These are phyloP conservation scores for Akebia trifoliata DNA, from an alignment of 164 flowering plant genomes.

Conservation along the genomic window DNA sequence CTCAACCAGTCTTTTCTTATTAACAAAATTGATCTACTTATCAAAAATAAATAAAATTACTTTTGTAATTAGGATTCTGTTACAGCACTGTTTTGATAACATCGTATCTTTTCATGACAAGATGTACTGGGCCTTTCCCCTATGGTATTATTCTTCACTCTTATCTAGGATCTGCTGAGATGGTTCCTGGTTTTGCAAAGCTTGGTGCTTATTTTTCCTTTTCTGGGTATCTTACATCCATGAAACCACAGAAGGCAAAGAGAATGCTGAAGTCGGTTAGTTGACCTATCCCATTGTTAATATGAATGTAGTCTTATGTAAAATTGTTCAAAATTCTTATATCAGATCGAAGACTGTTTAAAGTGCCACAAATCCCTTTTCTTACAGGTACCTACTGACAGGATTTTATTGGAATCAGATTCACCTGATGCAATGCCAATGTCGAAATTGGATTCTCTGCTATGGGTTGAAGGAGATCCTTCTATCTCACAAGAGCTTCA, in stretches of 20 bases:
- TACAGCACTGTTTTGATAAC: slow-evolving; percentile 1
- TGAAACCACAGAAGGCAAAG: slow-evolving; percentile 80
- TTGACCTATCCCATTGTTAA: slow-evolving; percentile 6
- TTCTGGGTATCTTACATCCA: slow-evolving; percentile 74
- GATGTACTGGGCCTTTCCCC: slow-evolving; percentile 79
- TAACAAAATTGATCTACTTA: no score
- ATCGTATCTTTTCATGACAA: slow-evolving; percentile 13
- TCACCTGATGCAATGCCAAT: slow-evolving; percentile 93
- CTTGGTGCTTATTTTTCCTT: slow-evolving; percentile 97
- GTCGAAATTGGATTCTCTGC: slow-evolving; percentile 30
- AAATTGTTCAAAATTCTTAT: neutral
- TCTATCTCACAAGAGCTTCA: slow-evolving; percentile 27
- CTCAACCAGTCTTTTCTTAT: no score
- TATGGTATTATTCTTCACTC: slow-evolving; percentile 89
- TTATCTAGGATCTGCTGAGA: slow-evolving; percentile 91
- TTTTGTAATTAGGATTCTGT: neutral
- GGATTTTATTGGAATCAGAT: slow-evolving; percentile 43
- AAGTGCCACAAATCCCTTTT: neutral
- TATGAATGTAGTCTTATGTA: neutral
- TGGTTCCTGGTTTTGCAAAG: slow-evolving; percentile 78
- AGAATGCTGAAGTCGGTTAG: slow-evolving; percentile 66
- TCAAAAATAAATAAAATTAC: no score
- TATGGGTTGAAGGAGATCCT: slow-evolving; percentile 48
- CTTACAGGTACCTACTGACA: slow-evolving; percentile 61
- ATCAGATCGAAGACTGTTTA: neutral